Percentiles rank a stretch among this genome's conserved stretches.
These are phyloP conservation scores for Pseudopyricularia javanii DNA, from an alignment of 2,329 filamentous ascomycete genomes.

Conservation along the genomic window DNA sequence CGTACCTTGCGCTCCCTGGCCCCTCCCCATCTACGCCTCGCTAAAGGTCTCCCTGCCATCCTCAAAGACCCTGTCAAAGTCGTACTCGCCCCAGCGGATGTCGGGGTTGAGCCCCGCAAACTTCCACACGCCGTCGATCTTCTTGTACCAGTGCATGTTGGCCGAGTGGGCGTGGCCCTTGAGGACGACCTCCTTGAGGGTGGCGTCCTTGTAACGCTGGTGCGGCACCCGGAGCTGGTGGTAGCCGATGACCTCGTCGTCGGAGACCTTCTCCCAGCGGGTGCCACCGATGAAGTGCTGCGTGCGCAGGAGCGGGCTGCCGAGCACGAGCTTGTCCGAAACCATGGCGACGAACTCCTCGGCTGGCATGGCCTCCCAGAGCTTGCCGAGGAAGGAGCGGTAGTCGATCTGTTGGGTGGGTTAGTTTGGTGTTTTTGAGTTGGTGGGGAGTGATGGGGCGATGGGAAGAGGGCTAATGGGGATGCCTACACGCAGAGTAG, in stretches of 20 bases:
- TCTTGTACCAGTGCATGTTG: constrained; percentile 43
- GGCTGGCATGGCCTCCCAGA: constrained; percentile 47
- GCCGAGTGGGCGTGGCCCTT: constrained; percentile 47
- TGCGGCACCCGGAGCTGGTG: constrained; percentile 50
- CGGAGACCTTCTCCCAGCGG: constrained; percentile 43
- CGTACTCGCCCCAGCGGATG: constrained; percentile 43
- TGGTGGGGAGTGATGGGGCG: not conserved
- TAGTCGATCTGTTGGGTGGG: constrained; percentile 50
- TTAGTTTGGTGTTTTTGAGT: not conserved
- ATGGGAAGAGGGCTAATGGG: not conserved
- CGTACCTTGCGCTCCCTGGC: no score
- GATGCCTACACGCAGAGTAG: constrained; percentile 32
- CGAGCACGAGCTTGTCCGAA: constrained; percentile 40
- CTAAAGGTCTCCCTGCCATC: constrained; percentile 10
- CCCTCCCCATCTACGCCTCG: not conserved
- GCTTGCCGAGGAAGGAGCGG: constrained; percentile 44
- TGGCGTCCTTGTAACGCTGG: constrained; percentile 42
- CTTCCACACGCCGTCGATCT: constrained; percentile 45
- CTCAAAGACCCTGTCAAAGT: constrained; percentile 25
- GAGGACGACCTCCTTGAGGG: constrained; percentile 30
- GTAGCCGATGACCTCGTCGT: constrained; percentile 41
- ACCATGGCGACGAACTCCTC: constrained; percentile 48
- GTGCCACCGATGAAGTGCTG: constrained; percentile 51
- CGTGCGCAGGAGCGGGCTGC: constrained; percentile 46
- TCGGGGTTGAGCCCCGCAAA: constrained; percentile 41